Evolutionary conservation across 176 grass and related monocot species (phyloP), one percentile per base, ranked within the genome.

Genomic region (Panicum miliaceum): DNA sequence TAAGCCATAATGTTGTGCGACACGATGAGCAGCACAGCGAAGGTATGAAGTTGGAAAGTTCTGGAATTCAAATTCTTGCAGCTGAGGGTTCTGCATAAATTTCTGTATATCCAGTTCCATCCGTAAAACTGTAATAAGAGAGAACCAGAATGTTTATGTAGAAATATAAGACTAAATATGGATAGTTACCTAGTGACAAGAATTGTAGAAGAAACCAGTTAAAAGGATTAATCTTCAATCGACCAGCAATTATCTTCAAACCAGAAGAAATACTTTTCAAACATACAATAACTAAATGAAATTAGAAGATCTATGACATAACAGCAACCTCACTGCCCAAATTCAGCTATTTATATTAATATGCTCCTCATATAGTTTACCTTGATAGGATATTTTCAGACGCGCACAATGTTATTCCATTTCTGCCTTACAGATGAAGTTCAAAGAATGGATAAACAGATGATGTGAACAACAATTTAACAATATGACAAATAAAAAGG

Each of bases 1-100:
- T 78, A 99, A 88, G 87, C 93, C 91, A 87, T 99, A 99, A 76
- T 99, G 97, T 85, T 99, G 97, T 26, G 97, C 97, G 41, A 99
- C 93, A 87, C 97, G 97, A 89, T 99, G 97, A 81, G 97, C 97
- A 90, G 93, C 93, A 84, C 97, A 99, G 53, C 93, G 91, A 57
- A 96, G 86, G 72, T 99, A 99, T 3, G 93, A 96, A 80, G 93
- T 99, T 41, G 93, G 97, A 25, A 92, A 86, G 45, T 96, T 90
- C 81, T 92, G 97, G 75, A 99, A 96, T 89, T 99, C 90, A 56
- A 91, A 99, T 83, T 96, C 93, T 78, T 99, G 88, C 86, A 92
- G 89, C 58, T 96, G 85, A 90, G 88, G 71, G 70, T 91, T 96
- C 86, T 99, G 88, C 87, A 99, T 84, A 83, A 99, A 99, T 45